A percentile compares a stretch with the other conserved stretches of the same genome.
phyloP scores from a whole-genome alignment of 23 red algal genomes.

The Agarophyton chilense region DNA sequence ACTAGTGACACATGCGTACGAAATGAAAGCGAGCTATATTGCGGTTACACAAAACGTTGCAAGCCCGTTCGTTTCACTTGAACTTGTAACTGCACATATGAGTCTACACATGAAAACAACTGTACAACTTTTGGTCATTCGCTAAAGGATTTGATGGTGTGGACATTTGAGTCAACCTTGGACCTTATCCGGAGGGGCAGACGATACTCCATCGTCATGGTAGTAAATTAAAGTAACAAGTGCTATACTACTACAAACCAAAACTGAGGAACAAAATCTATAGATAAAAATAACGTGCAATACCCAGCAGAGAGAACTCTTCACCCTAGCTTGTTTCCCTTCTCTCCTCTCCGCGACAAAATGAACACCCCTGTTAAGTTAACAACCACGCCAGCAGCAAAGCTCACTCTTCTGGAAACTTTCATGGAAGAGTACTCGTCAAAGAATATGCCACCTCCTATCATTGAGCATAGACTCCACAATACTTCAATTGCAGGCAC shows the following conservation, averaged over 20 bases:
- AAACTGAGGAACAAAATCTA: constrained; percentile 5
- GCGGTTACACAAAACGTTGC: neutral
- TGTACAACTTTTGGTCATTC: constrained; percentile 22
- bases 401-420: constrained; percentile 16
- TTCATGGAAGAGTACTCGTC: constrained; percentile 66
- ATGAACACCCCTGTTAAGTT: constrained; percentile 69
- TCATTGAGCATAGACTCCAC: constrained; percentile 77
- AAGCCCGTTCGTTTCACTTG: constrained; percentile 23
- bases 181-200: constrained; percentile 4
- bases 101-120: constrained; percentile 13
- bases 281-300: neutral
- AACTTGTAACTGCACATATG: constrained; percentile 36
- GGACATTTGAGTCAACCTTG: neutral
- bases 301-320: neutral
- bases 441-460: constrained; percentile 80
- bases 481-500: constrained; percentile 79
- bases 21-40: constrained; percentile 18
- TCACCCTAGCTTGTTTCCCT: constrained; percentile 62
- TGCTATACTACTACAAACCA: constrained; percentile 42
- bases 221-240: neutral
- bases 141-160: constrained; percentile 20
- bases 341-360: constrained; percentile 67
- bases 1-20: constrained; percentile 14
- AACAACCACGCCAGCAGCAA: constrained; percentile 57
- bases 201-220: constrained; percentile 12